Evolutionary conservation across 2,329 filamentous ascomycete species (phyloP).

Genomic region (Neonectria ditissima): DNA sequence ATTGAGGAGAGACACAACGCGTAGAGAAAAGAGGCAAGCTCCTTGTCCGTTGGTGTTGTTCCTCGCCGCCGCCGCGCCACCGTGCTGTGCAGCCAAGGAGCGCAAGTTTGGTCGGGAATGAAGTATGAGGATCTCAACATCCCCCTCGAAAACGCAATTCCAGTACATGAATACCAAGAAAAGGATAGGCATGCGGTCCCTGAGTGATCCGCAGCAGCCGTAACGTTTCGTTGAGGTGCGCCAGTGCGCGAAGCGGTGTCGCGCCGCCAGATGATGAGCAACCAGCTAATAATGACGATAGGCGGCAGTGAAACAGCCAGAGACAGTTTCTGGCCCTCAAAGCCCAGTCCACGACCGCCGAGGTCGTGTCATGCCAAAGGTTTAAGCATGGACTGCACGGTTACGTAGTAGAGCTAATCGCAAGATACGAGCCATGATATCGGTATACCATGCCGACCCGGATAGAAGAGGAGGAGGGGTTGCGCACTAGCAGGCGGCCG

Average conservation of each 20-base stretch:
- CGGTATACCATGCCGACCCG: constrained; percentile 15
- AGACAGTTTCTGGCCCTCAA: constrained; percentile 11
- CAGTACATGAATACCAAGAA: constrained; percentile 9
- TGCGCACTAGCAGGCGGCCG: constrained; percentile 22
- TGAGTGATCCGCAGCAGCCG: constrained; percentile 21
- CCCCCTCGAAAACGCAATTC: constrained; percentile 13
- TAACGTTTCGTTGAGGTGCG: constrained; percentile 17
- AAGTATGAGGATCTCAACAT: constrained; percentile 25
- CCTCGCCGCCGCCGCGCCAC: constrained; percentile 1
- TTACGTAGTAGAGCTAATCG: constrained; percentile 26
- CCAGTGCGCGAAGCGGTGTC: constrained; percentile 16
- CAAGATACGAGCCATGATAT: constrained; percentile 20
- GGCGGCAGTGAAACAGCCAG: constrained; percentile 15
- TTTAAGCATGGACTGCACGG: constrained; percentile 28
- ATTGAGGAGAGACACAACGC: constrained; percentile 16
- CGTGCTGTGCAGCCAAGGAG: constrained; percentile 4
- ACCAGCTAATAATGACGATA: constrained; percentile 43
- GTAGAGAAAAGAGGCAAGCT: constrained; percentile 7
- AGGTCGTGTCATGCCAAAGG: constrained; percentile 12
- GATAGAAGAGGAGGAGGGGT: constrained; percentile 12
- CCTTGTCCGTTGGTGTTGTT: constrained; percentile 9
- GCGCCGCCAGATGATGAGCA: constrained; percentile 40
- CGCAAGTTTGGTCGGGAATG: constrained; percentile 15
- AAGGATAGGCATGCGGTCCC: constrained; percentile 24
- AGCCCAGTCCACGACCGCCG: constrained; percentile 7